phyloP scores from a whole-genome alignment of 371 early-diverging fungal species.

The Entomophthora muscae region DNA sequence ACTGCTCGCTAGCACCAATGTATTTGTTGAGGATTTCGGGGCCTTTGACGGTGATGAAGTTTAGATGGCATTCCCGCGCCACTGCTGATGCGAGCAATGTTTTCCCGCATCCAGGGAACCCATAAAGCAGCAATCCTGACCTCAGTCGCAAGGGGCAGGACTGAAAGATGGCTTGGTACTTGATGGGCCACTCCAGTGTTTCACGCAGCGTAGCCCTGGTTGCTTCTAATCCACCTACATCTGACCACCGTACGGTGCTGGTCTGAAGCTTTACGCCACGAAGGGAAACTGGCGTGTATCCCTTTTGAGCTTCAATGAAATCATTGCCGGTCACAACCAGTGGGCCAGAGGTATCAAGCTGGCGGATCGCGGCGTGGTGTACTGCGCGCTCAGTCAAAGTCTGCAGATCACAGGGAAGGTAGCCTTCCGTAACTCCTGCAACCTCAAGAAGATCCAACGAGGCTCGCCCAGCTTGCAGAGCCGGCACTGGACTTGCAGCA shows the following conservation, averaged over 20 bases:
- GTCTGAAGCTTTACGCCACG: slow-evolving; percentile 64
- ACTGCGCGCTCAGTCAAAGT: slow-evolving; percentile 61
- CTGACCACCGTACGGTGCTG: slow-evolving; percentile 64
- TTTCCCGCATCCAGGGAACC: slow-evolving; percentile 89
- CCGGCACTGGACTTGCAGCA: slow-evolving; percentile 9
- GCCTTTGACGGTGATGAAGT: slow-evolving; percentile 92
- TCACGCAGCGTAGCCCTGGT: slow-evolving; percentile 66
- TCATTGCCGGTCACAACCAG: slow-evolving; percentile 20
- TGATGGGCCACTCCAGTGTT: slow-evolving; percentile 89
- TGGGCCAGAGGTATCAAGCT: slow-evolving; percentile 4
- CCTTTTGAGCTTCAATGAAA: slow-evolving; percentile 51
- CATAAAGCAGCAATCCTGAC: slow-evolving; percentile 84
- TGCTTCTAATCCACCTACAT: slow-evolving; percentile 74
- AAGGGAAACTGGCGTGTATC: slow-evolving; percentile 62
- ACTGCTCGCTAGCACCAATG: slow-evolving; percentile 84
- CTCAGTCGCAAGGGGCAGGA: slow-evolving; percentile 70
- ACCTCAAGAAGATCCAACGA: slow-evolving; percentile 46
- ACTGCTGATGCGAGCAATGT: slow-evolving; percentile 89
- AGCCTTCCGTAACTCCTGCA: slow-evolving; percentile 76
- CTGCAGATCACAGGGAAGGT: slow-evolving; percentile 64
- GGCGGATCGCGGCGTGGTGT: slow-evolving; percentile 62
- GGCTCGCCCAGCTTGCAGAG: slow-evolving; percentile 11
- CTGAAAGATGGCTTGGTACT: slow-evolving; percentile 76
- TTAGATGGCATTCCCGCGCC: slow-evolving; percentile 76
- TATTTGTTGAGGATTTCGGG: slow-evolving; percentile 94